phyloP scores from a whole-genome alignment of 305 asterid species.

The Solanum hybrid region DNA sequence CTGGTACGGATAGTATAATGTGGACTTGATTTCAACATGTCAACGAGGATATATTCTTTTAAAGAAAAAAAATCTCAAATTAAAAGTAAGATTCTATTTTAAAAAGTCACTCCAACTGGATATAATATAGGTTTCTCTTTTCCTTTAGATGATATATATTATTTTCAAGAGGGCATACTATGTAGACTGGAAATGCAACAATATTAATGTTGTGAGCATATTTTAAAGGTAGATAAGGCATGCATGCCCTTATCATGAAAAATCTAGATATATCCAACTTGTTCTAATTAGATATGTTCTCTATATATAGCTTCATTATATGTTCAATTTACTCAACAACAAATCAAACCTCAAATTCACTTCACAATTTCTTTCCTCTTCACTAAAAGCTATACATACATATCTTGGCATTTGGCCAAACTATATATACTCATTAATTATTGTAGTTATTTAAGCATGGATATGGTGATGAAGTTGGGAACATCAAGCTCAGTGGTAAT shows the following conservation, averaged over 20 bases:
- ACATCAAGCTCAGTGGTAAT: constrained; percentile 35
- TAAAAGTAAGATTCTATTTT: not conserved
- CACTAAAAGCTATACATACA: not conserved
- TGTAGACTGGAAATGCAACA: not conserved
- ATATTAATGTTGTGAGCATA: not conserved
- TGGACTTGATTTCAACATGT: not conserved
- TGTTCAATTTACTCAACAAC: not conserved
- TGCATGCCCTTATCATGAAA: not conserved
- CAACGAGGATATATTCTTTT: not conserved
- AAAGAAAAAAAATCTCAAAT: too few relatives aligned
- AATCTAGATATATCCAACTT: not conserved
- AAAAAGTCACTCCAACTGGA: not conserved
- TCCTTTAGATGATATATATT: not conserved
- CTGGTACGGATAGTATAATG: not conserved
- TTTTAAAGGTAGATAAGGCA: not conserved
- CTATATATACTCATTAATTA: not conserved
- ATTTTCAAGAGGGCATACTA: not conserved
- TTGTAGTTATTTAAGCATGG: constrained; percentile 18
- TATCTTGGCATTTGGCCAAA: not conserved
- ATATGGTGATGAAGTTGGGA: constrained; percentile 26
- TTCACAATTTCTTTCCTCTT: not conserved
- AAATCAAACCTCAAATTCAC: not conserved
- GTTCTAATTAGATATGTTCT: not conserved
- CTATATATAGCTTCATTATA: not conserved
- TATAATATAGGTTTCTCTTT: not conserved